phyloP scores from a whole-genome alignment of 2,329 filamentous ascomycete genomes.

The Fusarium gaditjirri region DNA sequence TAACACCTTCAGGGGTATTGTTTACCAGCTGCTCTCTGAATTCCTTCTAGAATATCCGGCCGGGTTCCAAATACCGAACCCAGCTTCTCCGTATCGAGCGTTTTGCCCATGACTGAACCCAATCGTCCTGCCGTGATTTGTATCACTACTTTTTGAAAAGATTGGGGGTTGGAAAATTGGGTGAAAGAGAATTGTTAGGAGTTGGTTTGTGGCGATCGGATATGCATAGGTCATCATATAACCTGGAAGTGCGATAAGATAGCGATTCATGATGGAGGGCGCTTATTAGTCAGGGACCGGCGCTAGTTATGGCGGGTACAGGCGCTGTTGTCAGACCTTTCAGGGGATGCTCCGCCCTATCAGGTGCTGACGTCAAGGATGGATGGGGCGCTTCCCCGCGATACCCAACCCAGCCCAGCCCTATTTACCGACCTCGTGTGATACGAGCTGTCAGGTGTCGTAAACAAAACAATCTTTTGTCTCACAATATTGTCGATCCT shows the following conservation, averaged over 20 bases:
- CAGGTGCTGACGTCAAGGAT: constrained; percentile 29
- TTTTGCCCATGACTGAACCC: constrained; percentile 52
- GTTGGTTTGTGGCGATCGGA: constrained; percentile 28
- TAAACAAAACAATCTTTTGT: background rate
- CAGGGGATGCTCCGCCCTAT: constrained; percentile 26
- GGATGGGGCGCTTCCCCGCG: constrained; percentile 24
- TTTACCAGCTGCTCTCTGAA: constrained; percentile 64
- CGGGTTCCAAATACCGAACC: constrained; percentile 64
- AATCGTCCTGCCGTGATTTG: constrained; percentile 6
- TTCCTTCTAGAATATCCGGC: constrained; percentile 65
- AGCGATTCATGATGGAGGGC: constrained; percentile 31
- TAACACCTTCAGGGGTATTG: constrained; percentile 32
- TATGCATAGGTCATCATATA: constrained; percentile 41
- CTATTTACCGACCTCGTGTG: constrained; percentile 13
- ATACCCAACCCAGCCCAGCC: constrained; percentile 8
- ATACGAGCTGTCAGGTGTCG: background rate
- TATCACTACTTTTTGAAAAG: constrained; percentile 30
- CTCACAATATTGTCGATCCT: background rate
- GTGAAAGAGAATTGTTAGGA: constrained; percentile 13
- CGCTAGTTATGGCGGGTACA: constrained; percentile 22
- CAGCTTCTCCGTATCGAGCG: constrained; percentile 62
- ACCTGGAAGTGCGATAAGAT: constrained; percentile 42
- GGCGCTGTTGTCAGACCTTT: constrained; percentile 19
- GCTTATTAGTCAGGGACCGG: constrained; percentile 39
- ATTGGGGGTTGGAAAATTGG: constrained; percentile 15